Base-by-base conservation (phyloP, 2,329 filamentous ascomycete species). In the Xylaria polymorpha region DNA sequence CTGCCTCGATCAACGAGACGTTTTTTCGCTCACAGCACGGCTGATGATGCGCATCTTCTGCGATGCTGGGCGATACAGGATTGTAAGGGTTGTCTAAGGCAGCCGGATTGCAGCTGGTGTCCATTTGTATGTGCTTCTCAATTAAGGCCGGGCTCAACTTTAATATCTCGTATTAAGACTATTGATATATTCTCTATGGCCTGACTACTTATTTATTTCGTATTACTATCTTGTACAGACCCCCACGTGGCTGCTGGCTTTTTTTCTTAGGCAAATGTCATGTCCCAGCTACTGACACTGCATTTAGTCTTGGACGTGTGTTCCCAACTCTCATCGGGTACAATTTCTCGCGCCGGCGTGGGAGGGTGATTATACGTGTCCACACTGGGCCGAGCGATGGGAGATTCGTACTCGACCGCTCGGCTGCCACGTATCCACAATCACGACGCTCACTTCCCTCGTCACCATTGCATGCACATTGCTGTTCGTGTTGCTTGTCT, bases 61-160 rank as follows among this genome's bases (percentile, higher is more conserved):
- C 81, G 83, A 60, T 88, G 86, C 76, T 89, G 86, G 87, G 76
- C 77, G 12, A 82, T 81, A 35, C 83, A 87, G 73, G 81, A 83
- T 46, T 88, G 86, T 72, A 76, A 77, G 12, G 74, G 77, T 10
- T 89, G 87, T 75, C 78, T 88, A 9, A 71, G 71, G 22, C 70
- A 80, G 69, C 22, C 56, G 4, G 77, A 80, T 59, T 87, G 85
- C 71, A 84, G 83, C 68, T 87, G 85, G 85, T 87, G 85, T 76
- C 85, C 85, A 20, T 85, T 83, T 74, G 85, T 87, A 79, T 61
- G 83, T 77, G 53, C 61, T 62, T 62, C 37, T 6, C 20, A 8
- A 4, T 37, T 20, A 12, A 8, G 18, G 12, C 18, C 7, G n/a
- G 15, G 15, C 0, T n/a, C 15, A 53, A 53, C 8, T 25, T 14